Conservation (phyloP, 352 stramenopile genomes). For the Phytopythium chamaehyphon region DNA sequence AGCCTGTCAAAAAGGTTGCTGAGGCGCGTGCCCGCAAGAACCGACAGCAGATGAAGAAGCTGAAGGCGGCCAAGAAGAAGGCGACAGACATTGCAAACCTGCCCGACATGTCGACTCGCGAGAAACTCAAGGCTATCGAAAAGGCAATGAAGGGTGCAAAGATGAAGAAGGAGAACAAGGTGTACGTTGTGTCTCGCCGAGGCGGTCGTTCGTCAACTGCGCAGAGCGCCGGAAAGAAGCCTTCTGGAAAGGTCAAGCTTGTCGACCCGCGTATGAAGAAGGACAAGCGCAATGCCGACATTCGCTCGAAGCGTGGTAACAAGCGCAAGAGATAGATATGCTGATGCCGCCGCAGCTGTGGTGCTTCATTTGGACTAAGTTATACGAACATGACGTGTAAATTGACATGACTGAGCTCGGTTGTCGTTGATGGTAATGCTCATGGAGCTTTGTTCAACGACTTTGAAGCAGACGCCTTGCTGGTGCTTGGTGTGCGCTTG, state of each 20-base stretch:
- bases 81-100: conserved; percentile 94
- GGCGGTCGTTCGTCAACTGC: conserved; percentile 47
- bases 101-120: conserved; percentile 95
- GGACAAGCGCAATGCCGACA: conserved; percentile 90
- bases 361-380: not conserved
- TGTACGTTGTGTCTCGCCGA: conserved; percentile 94
- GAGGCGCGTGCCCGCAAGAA: conserved; percentile 97
- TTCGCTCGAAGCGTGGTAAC: conserved; percentile 77
- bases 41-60: conserved; percentile 90
- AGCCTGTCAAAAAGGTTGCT: conserved; percentile 99
- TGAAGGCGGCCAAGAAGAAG: conserved; percentile 97
- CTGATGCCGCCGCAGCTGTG: not conserved
- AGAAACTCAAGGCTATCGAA: conserved; percentile 98
- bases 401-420: conserved; percentile 6
- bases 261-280: conserved; percentile 98
- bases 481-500: conserved; percentile 1
- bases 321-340: conserved; percentile 80
- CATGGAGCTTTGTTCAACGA: no score
- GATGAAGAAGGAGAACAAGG: conserved; percentile 91
- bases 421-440: no score
- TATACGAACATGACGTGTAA: not conserved
- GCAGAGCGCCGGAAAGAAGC: conserved; percentile 71
- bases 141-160: conserved; percentile 94
- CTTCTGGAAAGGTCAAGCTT: conserved; percentile 92
- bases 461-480: not conserved